Percentiles rank a stretch among this genome's conserved stretches.
Conservation (phyloP, 2,329 filamentous ascomycete genomes). For the Teratosphaeria viscida region DNA sequence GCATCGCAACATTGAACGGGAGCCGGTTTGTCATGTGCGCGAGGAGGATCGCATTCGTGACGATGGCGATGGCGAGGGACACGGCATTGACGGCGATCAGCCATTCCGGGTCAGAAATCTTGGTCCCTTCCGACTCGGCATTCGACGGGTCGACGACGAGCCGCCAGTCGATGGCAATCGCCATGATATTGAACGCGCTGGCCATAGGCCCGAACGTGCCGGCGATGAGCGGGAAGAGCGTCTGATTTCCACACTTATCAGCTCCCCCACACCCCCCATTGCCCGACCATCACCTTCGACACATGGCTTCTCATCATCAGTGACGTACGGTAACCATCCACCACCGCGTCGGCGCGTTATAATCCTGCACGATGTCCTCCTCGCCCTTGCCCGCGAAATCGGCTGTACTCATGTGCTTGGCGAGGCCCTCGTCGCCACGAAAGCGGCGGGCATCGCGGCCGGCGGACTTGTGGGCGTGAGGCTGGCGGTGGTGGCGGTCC, state of each 20-base stretch:
- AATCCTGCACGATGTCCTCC: constrained; percentile 5
- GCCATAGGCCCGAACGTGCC: constrained; percentile 18
- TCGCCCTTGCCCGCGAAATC: constrained; percentile 4
- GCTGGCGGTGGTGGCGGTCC: background rate
- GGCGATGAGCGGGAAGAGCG: constrained; percentile 7
- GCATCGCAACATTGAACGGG: constrained; percentile 69
- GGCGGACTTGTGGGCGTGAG: background rate
- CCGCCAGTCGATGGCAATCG: constrained; percentile 43
- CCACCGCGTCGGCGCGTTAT: constrained; percentile 6
- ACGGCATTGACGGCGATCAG: constrained; percentile 39
- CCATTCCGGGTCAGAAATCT: constrained; percentile 42
- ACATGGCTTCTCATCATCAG: background rate
- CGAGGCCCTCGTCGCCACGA: background rate
- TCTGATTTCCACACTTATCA: background rate
- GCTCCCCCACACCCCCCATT: no score
- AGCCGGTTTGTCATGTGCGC: constrained; percentile 36
- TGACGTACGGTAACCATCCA: background rate
- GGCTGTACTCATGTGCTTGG: constrained; percentile 2
- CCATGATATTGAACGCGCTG: constrained; percentile 21
- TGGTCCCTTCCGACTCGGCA: constrained; percentile 31
- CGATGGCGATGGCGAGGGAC: constrained; percentile 42
- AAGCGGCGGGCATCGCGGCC: background rate
- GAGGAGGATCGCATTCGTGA: constrained; percentile 42
- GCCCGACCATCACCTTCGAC: no score
- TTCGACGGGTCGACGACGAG: constrained; percentile 34